These are phyloP conservation scores for Irpex rosettiformis DNA, from an alignment of 1,284 basidiomycete genomes.

Conservation along the genomic window DNA sequence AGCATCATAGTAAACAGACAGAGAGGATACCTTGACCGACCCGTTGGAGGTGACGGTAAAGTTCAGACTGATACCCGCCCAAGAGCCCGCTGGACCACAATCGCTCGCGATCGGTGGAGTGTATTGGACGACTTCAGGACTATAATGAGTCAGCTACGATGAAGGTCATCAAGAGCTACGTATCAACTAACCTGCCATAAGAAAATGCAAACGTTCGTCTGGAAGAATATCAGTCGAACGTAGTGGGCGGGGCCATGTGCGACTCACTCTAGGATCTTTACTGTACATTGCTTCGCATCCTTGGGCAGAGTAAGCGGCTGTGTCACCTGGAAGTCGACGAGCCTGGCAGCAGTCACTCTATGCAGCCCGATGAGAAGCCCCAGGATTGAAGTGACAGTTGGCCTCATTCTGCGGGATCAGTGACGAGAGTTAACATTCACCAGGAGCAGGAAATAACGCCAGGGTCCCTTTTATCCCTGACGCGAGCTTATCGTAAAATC, in stretches of 20 bases:
- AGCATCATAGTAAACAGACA: no score
- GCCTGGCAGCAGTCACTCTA: constrained; percentile 30
- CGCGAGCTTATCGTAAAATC: background rate
- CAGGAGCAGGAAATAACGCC: background rate
- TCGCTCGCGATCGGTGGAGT: constrained; percentile 58
- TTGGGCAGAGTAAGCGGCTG: constrained; percentile 64
- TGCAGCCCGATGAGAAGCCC: background rate
- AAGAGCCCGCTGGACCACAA: constrained; percentile 67
- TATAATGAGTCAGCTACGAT: constrained; percentile 45
- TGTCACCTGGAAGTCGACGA: constrained; percentile 71
- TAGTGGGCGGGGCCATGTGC: no score
- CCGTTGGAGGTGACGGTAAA: constrained; percentile 75
- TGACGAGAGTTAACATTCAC: no score
- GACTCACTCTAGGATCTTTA: constrained; percentile 49
- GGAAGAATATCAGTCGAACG: constrained; percentile 53
- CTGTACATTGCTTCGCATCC: constrained; percentile 57
- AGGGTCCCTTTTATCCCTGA: background rate
- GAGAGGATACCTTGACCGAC: background rate
- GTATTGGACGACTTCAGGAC: constrained; percentile 37
- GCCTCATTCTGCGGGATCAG: no score
- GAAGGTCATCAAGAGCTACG: background rate
- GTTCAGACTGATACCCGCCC: constrained; percentile 73
- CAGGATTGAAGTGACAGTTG: background rate
- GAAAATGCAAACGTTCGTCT: constrained; percentile 73
- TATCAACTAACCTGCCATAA: constrained; percentile 54